phyloP scores from a whole-genome alignment of 2,329 filamentous ascomycete genomes.

The Aspergillus transmontanensis region DNA sequence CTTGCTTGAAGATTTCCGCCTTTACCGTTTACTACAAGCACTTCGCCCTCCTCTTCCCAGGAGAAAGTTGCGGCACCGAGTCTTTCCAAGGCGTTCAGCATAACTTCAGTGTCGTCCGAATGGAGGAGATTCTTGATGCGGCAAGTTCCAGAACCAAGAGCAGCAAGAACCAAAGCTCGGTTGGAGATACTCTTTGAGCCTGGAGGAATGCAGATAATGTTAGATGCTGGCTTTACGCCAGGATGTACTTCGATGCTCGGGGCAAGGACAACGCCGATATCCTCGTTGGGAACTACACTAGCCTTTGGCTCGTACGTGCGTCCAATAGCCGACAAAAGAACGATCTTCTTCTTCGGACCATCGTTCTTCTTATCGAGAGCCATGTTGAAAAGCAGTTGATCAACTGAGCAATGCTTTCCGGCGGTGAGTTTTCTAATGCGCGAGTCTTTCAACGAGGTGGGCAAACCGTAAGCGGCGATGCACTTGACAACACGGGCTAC shows the following conservation, averaged over 20 bases:
- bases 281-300: constrained; percentile 81
- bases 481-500: constrained; percentile 90
- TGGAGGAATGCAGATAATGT: constrained; percentile 80
- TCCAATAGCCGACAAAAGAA: constrained; percentile 87
- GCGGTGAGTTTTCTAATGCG: constrained; percentile 79
- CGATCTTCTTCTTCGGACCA: constrained; percentile 92
- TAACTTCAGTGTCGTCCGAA: constrained; percentile 95
- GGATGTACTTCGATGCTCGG: constrained; percentile 74
- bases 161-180: constrained; percentile 88
- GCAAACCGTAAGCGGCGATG: constrained; percentile 89
- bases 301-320: constrained; percentile 84
- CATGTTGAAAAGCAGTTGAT: constrained; percentile 88
- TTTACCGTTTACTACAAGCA: constrained; percentile 84
- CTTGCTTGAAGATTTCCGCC: constrained; percentile 83
- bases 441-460: constrained; percentile 81
- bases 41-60: constrained; percentile 94
- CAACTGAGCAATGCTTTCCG: constrained; percentile 83
- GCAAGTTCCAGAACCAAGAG: constrained; percentile 82
- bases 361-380: constrained; percentile 99
- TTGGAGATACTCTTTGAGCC: constrained; percentile 99
- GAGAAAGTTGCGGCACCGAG: constrained; percentile 85
- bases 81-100: constrained; percentile 87
- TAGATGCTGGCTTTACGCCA: constrained; percentile 66
- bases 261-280: constrained; percentile 81
- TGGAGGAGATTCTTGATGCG: constrained; percentile 90